These are phyloP conservation scores for Suhomyces vadensis DNA, from an alignment of 805 yeast species.

Conservation along the genomic window DNA sequence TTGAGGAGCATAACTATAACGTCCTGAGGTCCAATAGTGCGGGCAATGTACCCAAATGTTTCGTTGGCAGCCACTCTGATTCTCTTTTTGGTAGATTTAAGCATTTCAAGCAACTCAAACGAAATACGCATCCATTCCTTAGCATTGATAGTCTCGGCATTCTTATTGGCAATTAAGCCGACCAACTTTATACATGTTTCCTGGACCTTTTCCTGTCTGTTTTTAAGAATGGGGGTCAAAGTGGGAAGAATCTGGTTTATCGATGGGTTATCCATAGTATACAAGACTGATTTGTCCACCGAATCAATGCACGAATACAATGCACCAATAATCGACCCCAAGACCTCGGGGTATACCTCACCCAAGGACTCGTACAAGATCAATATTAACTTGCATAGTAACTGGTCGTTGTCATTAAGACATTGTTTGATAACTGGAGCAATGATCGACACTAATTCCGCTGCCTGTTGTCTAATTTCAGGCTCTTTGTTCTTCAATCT, in stretches of 20 bases:
- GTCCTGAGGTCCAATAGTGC: slow-evolving; percentile 94
- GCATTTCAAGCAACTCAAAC: slow-evolving; percentile 84
- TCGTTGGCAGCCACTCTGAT: slow-evolving; percentile 84
- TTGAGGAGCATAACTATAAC: slow-evolving; percentile 81
- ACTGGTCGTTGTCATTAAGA: slow-evolving; percentile 51
- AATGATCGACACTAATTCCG: slow-evolving; percentile 67
- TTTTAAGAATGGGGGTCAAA: slow-evolving; percentile 85
- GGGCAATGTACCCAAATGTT: slow-evolving; percentile 88
- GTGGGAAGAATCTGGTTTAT: slow-evolving; percentile 81
- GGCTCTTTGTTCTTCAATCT: slow-evolving; percentile 71
- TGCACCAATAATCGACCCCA: slow-evolving; percentile 82
- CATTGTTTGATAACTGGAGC: slow-evolving; percentile 69
- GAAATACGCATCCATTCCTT: slow-evolving; percentile 98
- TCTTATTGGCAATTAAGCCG: slow-evolving; percentile 77
- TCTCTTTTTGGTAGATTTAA: slow-evolving; percentile 74
- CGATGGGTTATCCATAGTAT: slow-evolving; percentile 61
- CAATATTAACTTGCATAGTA: slow-evolving; percentile 67
- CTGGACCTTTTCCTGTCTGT: slow-evolving; percentile 88
- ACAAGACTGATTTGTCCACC: slow-evolving; percentile 59
- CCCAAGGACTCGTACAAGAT: slow-evolving; percentile 89
- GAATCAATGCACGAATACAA: slow-evolving; percentile 60
- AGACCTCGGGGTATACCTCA: slow-evolving; percentile 90
- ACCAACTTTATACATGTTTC: slow-evolving; percentile 76
- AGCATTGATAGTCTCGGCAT: slow-evolving; percentile 81
- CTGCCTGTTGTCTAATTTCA: slow-evolving; percentile 78